phyloP scores from a whole-genome alignment of 2,329 filamentous ascomycete genomes.

The Leptographium radiaticola region DNA sequence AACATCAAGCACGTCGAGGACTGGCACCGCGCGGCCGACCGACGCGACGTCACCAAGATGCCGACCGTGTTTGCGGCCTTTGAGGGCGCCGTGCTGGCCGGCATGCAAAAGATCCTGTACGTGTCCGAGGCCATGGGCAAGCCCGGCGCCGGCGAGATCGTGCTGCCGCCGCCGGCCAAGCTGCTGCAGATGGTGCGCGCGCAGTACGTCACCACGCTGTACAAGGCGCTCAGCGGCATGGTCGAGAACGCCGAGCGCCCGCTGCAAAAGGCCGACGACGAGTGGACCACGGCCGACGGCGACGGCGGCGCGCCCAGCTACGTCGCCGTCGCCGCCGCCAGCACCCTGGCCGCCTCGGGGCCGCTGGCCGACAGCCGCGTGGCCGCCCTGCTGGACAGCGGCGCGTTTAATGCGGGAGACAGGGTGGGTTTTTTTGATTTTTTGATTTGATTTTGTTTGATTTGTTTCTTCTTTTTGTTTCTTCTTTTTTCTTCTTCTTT shows the following conservation, averaged over 20 bases:
- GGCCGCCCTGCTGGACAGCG: conserved; percentile 25
- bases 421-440: conserved; percentile 28
- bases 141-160: conserved; percentile 60
- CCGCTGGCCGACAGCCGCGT: conserved; percentile 12
- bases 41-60: conserved; percentile 82
- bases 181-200: conserved; percentile 79
- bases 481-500: background rate
- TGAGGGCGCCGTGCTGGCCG: conserved; percentile 65
- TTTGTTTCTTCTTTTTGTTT: background rate
- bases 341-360: conserved; percentile 4
- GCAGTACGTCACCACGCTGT: conserved; percentile 87
- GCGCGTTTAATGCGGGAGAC: conserved; percentile 40
- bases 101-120: conserved; percentile 93
- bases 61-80: conserved; percentile 76
- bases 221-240: conserved; percentile 89
- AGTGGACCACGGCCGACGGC: conserved; percentile 37
- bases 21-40: conserved; percentile 74
- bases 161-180: conserved; percentile 75
- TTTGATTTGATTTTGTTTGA: background rate
- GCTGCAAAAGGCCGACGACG: conserved; percentile 49
- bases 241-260: conserved; percentile 87
- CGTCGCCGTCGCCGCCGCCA: conserved; percentile 11
- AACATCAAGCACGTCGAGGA: conserved; percentile 87
- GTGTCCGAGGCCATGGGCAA: conserved; percentile 74
- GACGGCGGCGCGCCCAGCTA: conserved; percentile 21